Conservation (phyloP, 257 asterid species). For the Schizonepeta tenuifolia region DNA sequence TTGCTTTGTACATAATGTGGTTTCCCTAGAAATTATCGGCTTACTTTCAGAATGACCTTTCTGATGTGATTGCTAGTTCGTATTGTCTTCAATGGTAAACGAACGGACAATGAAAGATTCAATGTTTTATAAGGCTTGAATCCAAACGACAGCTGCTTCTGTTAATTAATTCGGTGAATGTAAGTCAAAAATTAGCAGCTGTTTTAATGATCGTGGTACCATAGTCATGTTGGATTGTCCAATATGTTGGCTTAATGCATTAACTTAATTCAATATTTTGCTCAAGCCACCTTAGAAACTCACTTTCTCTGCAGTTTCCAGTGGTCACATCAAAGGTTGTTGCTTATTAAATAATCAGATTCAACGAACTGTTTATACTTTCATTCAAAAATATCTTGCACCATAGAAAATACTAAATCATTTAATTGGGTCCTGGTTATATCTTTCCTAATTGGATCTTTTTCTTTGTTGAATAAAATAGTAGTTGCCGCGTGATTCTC, state of each 20-base stretch:
- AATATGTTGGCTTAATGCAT: constrained; percentile 12
- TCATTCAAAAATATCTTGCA: constrained; percentile 13
- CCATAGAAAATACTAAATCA: not conserved
- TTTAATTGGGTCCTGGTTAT: constrained; percentile 5
- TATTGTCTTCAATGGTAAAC: not conserved
- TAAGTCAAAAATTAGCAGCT: constrained; percentile 16
- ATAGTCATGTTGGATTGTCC: constrained; percentile 17
- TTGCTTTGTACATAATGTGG: constrained; percentile 2
- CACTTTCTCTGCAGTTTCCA: not conserved
- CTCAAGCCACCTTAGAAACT: not conserved
- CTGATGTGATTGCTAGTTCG: constrained; percentile 9
- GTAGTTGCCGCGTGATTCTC: not conserved
- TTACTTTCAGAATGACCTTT: not conserved
- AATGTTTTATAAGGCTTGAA: not conserved
- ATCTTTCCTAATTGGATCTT: constrained; percentile 15
- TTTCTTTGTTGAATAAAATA: not conserved
- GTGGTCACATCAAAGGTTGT: constrained; percentile 12
- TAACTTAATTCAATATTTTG: not conserved
- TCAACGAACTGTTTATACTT: constrained; percentile 2
- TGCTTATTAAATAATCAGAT: not conserved
- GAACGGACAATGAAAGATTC: not conserved
- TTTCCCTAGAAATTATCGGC: not conserved
- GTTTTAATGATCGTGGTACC: not conserved
- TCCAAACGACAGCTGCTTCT: not conserved
- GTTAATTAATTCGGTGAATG: not conserved